Conservation (phyloP, 1,284 basidiomycete genomes). For the Sphaerobolus stellatus region DNA sequence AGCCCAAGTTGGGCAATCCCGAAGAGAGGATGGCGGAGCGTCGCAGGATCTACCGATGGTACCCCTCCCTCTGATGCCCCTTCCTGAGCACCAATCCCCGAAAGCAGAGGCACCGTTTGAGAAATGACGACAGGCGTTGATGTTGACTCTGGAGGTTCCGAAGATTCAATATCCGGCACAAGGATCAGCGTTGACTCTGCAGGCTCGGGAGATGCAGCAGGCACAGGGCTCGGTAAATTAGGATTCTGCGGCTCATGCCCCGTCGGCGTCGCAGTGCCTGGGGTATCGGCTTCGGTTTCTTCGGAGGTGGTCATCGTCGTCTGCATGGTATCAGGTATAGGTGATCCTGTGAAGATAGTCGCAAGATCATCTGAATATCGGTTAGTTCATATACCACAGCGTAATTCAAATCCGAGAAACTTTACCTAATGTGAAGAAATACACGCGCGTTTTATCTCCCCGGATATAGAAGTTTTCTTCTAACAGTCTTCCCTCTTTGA, state of each 20-base stretch:
- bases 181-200: too few species aligned
- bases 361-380: conserved; percentile 70
- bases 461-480: conserved; percentile 94
- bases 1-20: conserved; percentile 75
- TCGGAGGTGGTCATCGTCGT: conserved; percentile 36
- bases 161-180: too few species aligned
- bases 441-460: conserved; percentile 95
- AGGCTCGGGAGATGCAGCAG: too few species aligned
- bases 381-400: not conserved
- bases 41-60: conserved; percentile 8
- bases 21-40: conserved; percentile 55
- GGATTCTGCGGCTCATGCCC: too few species aligned
- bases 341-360: conserved; percentile 70
- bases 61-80: too few species aligned
- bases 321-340: conserved; percentile 37
- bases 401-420: not conserved
- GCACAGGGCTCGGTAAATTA: too few species aligned
- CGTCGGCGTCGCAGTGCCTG: conserved; percentile 19
- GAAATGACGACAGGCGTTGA: too few species aligned
- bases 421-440: conserved; percentile 87
- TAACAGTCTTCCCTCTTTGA: conserved; percentile 85
- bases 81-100: too few species aligned
- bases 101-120: too few species aligned
- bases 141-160: too few species aligned
- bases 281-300: conserved; percentile 5